Evolutionary conservation across 768 basidiomycete genomes (phyloP).

Genomic region (Cyclocybe aegerita): DNA sequence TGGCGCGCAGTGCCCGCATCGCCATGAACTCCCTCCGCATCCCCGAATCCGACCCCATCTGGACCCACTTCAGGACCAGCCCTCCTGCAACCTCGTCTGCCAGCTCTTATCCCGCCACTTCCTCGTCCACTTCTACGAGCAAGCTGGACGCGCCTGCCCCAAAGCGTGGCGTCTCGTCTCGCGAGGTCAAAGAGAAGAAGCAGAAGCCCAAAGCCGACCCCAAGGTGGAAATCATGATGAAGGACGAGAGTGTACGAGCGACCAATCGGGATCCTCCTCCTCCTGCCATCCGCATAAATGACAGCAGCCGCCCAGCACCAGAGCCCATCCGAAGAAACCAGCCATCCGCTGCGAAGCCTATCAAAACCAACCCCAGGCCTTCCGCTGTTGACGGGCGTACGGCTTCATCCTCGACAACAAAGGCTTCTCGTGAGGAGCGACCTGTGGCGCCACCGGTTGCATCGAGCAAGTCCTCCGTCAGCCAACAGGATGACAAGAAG

Average conservation of each 20-base stretch:
- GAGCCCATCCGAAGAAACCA: not conserved
- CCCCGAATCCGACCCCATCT: conserved; percentile 59
- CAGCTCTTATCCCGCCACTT: conserved; percentile 12
- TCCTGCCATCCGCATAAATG: not conserved
- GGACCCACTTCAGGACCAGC: conserved; percentile 49
- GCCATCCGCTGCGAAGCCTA: too few species aligned
- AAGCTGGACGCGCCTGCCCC: conserved; percentile 21
- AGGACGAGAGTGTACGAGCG: conserved; percentile 44
- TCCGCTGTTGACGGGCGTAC: too few species aligned
- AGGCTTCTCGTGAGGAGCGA: too few species aligned
- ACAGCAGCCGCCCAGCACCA: not conserved
- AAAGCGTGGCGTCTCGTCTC: conserved; percentile 48
- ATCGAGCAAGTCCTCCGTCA: not conserved
- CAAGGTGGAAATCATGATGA: conserved; percentile 42
- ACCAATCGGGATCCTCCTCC: conserved; percentile 4
- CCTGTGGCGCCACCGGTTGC: conserved; percentile 1
- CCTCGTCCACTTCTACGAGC: conserved; percentile 11
- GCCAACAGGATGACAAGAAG: not conserved
- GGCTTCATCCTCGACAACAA: too few species aligned
- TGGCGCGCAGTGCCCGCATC: conserved; percentile 52
- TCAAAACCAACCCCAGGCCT: too few species aligned
- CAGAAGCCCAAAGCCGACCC: conserved; percentile 39
- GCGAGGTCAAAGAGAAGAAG: conserved; percentile 48
- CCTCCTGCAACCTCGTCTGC: conserved; percentile 11
- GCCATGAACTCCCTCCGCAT: conserved; percentile 51